phyloP scores from a whole-genome alignment of 768 basidiomycete genomes.

The Clathrus columnatus region DNA sequence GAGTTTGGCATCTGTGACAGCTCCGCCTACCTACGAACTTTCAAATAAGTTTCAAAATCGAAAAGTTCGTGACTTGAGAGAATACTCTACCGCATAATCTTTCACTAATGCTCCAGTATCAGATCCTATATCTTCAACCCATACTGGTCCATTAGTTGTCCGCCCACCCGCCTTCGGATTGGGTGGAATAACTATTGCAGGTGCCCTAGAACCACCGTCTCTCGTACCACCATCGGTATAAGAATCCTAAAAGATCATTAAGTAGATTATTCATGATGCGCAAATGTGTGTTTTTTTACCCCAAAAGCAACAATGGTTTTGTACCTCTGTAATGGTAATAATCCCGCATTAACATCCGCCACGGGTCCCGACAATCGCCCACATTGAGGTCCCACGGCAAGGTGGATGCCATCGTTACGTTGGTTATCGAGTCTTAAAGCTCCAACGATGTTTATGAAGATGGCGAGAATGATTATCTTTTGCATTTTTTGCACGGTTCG shows the following conservation, averaged over 20 bases:
- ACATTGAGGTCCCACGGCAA: conserved; percentile 39
- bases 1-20: conserved; percentile 37
- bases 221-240: conserved; percentile 26
- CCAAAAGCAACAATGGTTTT: conserved; percentile 48
- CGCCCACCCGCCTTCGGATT: conserved; percentile 41
- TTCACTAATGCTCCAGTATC: conserved; percentile 32
- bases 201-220: conserved; percentile 35
- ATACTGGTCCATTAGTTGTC: conserved; percentile 41
- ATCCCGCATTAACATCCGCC: conserved; percentile 42
- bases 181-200: conserved; percentile 34
- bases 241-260: no score
- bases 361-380: conserved; percentile 31
- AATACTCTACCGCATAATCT: conserved; percentile 39
- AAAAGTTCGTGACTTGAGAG: background rate
- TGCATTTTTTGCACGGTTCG: no score
- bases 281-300: conserved; percentile 44
- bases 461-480: no score
- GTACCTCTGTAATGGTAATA: conserved; percentile 24
- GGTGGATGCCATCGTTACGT: conserved; percentile 19
- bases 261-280: no score
- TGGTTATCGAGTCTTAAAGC: no score
- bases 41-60: background rate
- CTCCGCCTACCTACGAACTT: conserved; percentile 25
- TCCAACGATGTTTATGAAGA: no score
- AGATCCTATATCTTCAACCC: conserved; percentile 40